Base-by-base conservation (phyloP, 345 rosid genomes). In the Cardamine occulta region DNA sequence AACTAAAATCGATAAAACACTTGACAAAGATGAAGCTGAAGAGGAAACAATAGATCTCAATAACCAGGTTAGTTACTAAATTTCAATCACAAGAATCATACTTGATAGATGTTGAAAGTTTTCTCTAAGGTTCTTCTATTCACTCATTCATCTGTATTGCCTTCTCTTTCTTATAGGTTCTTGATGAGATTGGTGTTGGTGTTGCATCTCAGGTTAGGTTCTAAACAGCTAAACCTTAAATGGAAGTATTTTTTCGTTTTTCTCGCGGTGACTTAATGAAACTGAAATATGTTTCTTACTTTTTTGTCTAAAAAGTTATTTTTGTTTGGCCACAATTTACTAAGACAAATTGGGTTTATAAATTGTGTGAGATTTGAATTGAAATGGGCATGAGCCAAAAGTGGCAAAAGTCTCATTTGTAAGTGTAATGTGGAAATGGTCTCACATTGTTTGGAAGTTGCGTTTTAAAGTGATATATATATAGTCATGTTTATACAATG, bases 121-220 rank as follows among this genome's bases (percentile, higher is more conserved):
- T 21, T 31, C 9, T 47, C 57, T 14, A 32, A 35, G 69, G 34
- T 23, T 61, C 12, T 8, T 52, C 8, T 18, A 10, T 73, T 23
- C 3, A 21, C 52, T 58, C 69, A 70, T 56, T 82, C 62, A 78
- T 73, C 29, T 53, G 29, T 35, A 53, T 54, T 17, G 15, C 14
- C 19, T 4, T 67, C 9, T 67, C 15, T 23, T 67, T 24, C 14
- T 51, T 73, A 32, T 54, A 93, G 84, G 98, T 94, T 81, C 98
- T 94, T 83, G 98, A 94, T 83, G 97, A 94, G 84, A 94, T 94
- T 70, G 98, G 98, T n/a, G 97, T 94, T 65, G 96, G 87, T 32
- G 88, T 94, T 63, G 98, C 98, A 74, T 94, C 98, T 68, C 98
- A 94, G 97, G 98, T 94, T 42, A 45, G 86, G 55, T 70, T 57